Evolutionary conservation across 345 rosid genomes (phyloP).

Genomic region (Hibiscus trionum): DNA sequence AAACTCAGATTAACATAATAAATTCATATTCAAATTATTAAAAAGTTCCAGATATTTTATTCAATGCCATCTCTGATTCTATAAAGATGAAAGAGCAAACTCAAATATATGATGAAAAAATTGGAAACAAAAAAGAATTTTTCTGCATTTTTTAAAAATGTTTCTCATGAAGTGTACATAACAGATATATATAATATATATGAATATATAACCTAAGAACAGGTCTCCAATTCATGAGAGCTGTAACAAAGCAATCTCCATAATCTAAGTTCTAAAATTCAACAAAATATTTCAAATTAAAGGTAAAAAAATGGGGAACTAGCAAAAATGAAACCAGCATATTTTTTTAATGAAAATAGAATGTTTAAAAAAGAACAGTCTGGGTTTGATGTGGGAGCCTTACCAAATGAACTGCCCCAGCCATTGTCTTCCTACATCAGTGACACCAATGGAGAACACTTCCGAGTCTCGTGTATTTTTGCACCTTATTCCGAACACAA

Average conservation of each 20-base stretch:
- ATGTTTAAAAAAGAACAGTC: background rate
- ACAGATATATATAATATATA: slow-evolving; percentile 14
- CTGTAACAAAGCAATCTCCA: slow-evolving; percentile 43
- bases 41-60: no score
- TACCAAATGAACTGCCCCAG: slow-evolving; percentile 16
- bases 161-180: slow-evolving; percentile 33
- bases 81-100: no score
- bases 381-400: slow-evolving; percentile 22
- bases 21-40: no score
- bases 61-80: no score
- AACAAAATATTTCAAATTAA: slow-evolving; percentile 21
- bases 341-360: background rate
- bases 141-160: slow-evolving; percentile 45
- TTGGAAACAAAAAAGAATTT: slow-evolving; percentile 19
- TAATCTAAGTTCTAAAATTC: slow-evolving; percentile 39
- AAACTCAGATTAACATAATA: no score
- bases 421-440: slow-evolving; percentile 27
- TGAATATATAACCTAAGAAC: slow-evolving; percentile 32
- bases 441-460: slow-evolving; percentile 10
- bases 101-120: slow-evolving; percentile 1
- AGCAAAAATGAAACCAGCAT: slow-evolving; percentile 18
- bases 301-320: slow-evolving; percentile 7
- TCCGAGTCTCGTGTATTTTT: slow-evolving; percentile 10
- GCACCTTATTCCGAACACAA: slow-evolving; percentile 23
- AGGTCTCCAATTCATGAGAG: slow-evolving; percentile 34